Evolutionary conservation across 2,329 filamentous ascomycete genomes (phyloP).

Genomic region (Colletotrichum tropicicola): DNA sequence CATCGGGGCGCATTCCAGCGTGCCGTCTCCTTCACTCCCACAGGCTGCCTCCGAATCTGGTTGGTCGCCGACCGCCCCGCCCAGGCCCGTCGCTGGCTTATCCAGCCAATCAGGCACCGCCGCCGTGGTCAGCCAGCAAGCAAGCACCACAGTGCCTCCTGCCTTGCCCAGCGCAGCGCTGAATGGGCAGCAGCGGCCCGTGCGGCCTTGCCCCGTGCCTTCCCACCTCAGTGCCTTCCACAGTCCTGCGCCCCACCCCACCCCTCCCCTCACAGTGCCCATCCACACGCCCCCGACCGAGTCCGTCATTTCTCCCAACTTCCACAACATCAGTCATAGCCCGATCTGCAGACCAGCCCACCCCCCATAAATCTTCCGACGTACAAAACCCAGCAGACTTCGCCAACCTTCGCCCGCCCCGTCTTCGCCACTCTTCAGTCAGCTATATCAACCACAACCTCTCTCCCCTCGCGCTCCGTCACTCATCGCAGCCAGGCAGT

Average conservation of each 20-base stretch:
- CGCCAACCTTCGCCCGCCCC: conserved; percentile 16
- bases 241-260: not conserved
- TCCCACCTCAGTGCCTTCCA: too few species aligned
- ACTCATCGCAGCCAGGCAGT: not conserved
- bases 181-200: too few species aligned
- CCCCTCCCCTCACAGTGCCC: not conserved
- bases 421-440: conserved; percentile 29
- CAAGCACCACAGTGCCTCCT: too few species aligned
- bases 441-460: conserved; percentile 18
- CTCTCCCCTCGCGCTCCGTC: not conserved
- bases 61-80: too few species aligned
- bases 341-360: conserved; percentile 22
- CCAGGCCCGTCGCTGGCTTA: too few species aligned
- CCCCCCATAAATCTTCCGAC: conserved; percentile 30
- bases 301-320: conserved; percentile 29
- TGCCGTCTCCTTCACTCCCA: too few species aligned
- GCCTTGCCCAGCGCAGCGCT: too few species aligned
- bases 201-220: too few species aligned
- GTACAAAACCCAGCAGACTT: conserved; percentile 26
- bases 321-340: conserved; percentile 25
- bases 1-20: too few species aligned
- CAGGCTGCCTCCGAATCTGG: too few species aligned
- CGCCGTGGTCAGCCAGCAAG: too few species aligned
- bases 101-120: too few species aligned
- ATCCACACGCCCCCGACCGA: conserved; percentile 12